Conservation (phyloP, 2,329 filamentous ascomycete genomes). For the Neonectria ditissima region DNA sequence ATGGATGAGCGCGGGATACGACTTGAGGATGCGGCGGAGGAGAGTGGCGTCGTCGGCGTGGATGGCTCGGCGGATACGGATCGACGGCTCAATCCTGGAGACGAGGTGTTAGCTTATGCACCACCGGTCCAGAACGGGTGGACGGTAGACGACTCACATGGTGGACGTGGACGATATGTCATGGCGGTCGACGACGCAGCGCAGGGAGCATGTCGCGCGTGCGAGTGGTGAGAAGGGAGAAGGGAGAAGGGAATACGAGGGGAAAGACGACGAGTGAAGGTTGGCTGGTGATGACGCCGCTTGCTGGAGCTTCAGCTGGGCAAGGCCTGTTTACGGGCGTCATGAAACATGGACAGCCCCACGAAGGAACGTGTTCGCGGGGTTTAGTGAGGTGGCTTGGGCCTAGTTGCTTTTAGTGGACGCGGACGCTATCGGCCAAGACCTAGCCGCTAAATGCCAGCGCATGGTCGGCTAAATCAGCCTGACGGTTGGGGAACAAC, state of each 20-base stretch:
- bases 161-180: conserved; percentile 37
- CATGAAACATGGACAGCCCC: conserved; percentile 30
- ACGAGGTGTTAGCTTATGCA: neutral
- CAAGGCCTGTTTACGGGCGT: conserved; percentile 1
- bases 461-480: neutral
- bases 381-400: conserved; percentile 2
- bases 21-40: conserved; percentile 79
- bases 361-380: conserved; percentile 5
- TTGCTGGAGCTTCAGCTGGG: conserved; percentile 35
- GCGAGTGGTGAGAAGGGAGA: conserved; percentile 18
- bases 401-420: conserved; percentile 3
- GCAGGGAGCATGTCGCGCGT: conserved; percentile 38
- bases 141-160: conserved; percentile 35
- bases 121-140: neutral
- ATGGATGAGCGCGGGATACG: conserved; percentile 76
- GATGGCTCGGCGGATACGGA: conserved; percentile 85
- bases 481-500: neutral
- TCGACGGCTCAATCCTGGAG: conserved; percentile 78
- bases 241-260: conserved; percentile 15
- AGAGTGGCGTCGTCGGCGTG: conserved; percentile 78
- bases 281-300: conserved; percentile 29
- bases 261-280: conserved; percentile 11
- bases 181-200: conserved; percentile 40
- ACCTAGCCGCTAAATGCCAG: conserved; percentile 6
- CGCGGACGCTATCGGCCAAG: conserved; percentile 7